Evolutionary conservation across 257 asterid species (phyloP).

Genomic region (Cinchona pubescens): DNA sequence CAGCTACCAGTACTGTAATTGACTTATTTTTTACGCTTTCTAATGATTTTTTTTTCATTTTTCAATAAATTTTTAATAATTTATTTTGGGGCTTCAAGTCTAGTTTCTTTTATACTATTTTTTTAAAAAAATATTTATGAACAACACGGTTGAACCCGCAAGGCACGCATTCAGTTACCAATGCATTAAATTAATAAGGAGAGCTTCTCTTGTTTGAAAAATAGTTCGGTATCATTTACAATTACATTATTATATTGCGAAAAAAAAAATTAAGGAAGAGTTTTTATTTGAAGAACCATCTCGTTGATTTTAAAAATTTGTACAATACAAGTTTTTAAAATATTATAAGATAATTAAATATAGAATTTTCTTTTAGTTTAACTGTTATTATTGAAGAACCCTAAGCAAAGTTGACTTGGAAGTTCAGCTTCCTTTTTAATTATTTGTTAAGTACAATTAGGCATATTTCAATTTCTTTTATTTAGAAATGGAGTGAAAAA

Average conservation of each 20-base stretch:
- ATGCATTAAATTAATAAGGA: not conserved
- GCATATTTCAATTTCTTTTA: too few relatives aligned
- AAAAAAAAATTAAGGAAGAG: too few relatives aligned
- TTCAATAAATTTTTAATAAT: not conserved
- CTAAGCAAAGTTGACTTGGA: conserved; percentile 8
- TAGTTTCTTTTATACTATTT: not conserved
- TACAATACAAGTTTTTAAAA: too few relatives aligned
- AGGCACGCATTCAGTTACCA: conserved; percentile 12
- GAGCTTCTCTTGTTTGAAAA: not conserved
- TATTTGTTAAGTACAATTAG: too few relatives aligned
- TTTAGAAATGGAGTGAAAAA: too few relatives aligned
- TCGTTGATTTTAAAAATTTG: too few relatives aligned
- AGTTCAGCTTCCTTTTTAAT: not conserved
- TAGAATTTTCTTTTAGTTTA: not conserved
- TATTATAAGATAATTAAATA: too few relatives aligned
- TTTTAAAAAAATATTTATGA: too few relatives aligned
- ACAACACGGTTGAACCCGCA: not conserved
- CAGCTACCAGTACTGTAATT: too few relatives aligned
- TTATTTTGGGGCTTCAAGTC: not conserved
- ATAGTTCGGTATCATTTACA: too few relatives aligned
- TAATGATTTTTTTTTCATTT: not conserved
- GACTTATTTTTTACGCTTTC: not conserved
- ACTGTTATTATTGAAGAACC: not conserved
- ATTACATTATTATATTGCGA: too few relatives aligned
- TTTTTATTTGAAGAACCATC: too few relatives aligned